A percentile compares a stretch with the other conserved stretches of the same genome.
phyloP scores from a whole-genome alignment of 352 stramenopile species.

The Phytophthora melonis region DNA sequence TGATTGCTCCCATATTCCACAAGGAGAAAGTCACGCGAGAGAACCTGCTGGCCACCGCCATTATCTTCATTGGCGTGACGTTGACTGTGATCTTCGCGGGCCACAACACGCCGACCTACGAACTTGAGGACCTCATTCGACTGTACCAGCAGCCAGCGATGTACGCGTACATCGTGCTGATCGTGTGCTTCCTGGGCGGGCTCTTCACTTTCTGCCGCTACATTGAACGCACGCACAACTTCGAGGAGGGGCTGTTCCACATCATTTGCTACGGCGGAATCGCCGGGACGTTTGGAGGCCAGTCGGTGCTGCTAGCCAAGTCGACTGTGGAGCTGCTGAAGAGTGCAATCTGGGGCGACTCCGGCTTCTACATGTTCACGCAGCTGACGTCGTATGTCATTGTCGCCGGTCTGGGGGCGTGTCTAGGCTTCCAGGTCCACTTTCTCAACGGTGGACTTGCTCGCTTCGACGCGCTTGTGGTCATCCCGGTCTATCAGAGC shows the following conservation, averaged over 20 bases:
- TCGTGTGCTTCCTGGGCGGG: constrained; percentile 69
- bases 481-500: constrained; percentile 92
- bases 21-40: constrained; percentile 87
- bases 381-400: constrained; percentile 87
- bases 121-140: constrained; percentile 84
- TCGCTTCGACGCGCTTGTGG: constrained; percentile 89
- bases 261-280: constrained; percentile 91
- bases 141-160: constrained; percentile 86
- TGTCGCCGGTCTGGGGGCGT: constrained; percentile 67
- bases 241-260: constrained; percentile 75
- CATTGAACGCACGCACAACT: constrained; percentile 79
- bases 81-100: constrained; percentile 91
- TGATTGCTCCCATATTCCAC: constrained; percentile 92
- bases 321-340: constrained; percentile 91
- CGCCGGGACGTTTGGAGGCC: constrained; percentile 89
- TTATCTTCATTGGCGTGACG: constrained; percentile 92
- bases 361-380: constrained; percentile 79
- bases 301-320: constrained; percentile 92
- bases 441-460: constrained; percentile 91
- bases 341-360: constrained; percentile 88
- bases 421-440: constrained; percentile 84
- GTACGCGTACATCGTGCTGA: constrained; percentile 85
- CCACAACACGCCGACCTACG: constrained; percentile 87
- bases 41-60: constrained; percentile 84
- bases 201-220: constrained; percentile 75